These are phyloP conservation scores for Cercospora berteroae DNA, from an alignment of 2,329 filamentous ascomycete species.

Conservation along the genomic window DNA sequence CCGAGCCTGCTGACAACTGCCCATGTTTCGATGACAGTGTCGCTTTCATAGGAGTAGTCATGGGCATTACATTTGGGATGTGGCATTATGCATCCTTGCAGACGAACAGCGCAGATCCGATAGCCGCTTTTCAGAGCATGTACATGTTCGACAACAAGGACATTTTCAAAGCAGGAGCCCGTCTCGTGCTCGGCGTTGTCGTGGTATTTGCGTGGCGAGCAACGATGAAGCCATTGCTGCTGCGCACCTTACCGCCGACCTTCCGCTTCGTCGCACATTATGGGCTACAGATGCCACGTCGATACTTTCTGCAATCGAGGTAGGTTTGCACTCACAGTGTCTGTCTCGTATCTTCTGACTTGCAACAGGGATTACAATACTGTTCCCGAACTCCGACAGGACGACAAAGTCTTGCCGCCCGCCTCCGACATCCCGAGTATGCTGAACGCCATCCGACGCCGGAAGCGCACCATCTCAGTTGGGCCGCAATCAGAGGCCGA, in stretches of 20 bases:
- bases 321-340: constrained; percentile 37
- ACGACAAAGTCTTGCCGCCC: constrained; percentile 86
- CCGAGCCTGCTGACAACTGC: constrained; percentile 93
- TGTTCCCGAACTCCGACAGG: constrained; percentile 68
- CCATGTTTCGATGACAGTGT: constrained; percentile 97
- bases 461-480: constrained; percentile 79
- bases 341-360: not conserved
- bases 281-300: constrained; percentile 76
- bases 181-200: constrained; percentile 76
- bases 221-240: constrained; percentile 77
- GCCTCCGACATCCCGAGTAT: constrained; percentile 84
- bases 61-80: constrained; percentile 76
- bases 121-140: constrained; percentile 18
- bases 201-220: constrained; percentile 89
- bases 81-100: constrained; percentile 64
- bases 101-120: not conserved
- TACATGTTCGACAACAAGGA: constrained; percentile 57
- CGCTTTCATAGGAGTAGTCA: constrained; percentile 84
- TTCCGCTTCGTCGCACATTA: constrained; percentile 81
- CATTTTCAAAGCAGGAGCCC: constrained; percentile 59
- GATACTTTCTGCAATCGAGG: constrained; percentile 88
- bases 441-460: constrained; percentile 75
- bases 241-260: constrained; percentile 75
- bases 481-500: constrained; percentile 95
- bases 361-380: constrained; percentile 71